Conservation (phyloP, 148 eudicot genomes). For the Amaranthus palmeri region DNA sequence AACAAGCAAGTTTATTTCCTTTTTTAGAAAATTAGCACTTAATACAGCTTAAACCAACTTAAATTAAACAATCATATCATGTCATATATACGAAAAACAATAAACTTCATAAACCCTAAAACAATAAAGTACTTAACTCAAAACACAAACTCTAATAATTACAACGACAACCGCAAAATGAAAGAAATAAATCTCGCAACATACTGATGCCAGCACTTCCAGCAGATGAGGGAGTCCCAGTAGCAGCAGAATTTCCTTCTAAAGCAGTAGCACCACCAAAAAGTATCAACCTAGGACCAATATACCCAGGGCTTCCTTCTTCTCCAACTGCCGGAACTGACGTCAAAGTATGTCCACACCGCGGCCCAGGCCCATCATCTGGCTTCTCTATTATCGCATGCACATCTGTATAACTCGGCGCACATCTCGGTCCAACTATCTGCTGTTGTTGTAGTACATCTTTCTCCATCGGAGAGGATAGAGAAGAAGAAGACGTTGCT, state of each 20-base stretch:
- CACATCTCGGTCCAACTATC: conserved; percentile 77
- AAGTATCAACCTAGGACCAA: conserved; percentile 79
- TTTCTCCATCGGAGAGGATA: conserved; percentile 31
- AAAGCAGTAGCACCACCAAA: conserved; percentile 96
- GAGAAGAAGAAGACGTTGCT: conserved; percentile 6
- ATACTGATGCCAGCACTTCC: conserved; percentile 94
- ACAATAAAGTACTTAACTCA: too few species aligned
- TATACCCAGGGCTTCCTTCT: conserved; percentile 66
- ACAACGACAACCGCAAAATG: too few species aligned
- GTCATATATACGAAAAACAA: too few species aligned
- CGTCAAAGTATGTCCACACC: conserved; percentile 91
- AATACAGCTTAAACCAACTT: too few species aligned
- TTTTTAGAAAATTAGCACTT: too few species aligned
- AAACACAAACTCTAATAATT: too few species aligned
- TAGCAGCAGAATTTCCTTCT: conserved; percentile 72
- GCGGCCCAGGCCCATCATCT: conserved; percentile 90
- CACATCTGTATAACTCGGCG: conserved; percentile 79
- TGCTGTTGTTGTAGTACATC: conserved; percentile 29
- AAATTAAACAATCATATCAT: too few species aligned
- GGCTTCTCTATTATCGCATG: conserved; percentile 79
- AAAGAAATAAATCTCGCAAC: conserved; percentile 17
- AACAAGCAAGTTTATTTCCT: too few species aligned
- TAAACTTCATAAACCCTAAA: too few species aligned
- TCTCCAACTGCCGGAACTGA: conserved; percentile 91
- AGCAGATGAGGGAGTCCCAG: conserved; percentile 85